Base-by-base conservation (phyloP, 306 rosid species). In the Dicorynia guianensis region DNA sequence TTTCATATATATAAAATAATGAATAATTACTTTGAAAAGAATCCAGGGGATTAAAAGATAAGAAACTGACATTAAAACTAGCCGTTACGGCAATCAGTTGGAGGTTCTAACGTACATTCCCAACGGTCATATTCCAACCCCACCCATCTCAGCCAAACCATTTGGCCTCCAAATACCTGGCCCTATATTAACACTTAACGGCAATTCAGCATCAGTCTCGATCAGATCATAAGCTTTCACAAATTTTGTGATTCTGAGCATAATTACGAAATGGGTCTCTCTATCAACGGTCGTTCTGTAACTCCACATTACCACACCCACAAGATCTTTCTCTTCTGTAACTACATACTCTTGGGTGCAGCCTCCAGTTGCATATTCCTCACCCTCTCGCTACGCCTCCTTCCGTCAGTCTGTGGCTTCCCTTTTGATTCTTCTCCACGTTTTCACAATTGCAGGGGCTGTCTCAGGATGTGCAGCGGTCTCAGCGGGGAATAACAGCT, bases 351-450 rank as follows among this genome's bases (percentile, higher is more conserved):
- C 7, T 72, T 91, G 14, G 98, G 97, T 17, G 96, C 98, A 20
- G 97, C 98, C 54, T 88, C 98, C 15, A 87, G 94, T 76, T 93
- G 98, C 89, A 91, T 93, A 69, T 93, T 93, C 87, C 97, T 93
- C 74, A 91, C 97, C 9, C 93, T 93, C 57, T 93, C 97, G 0
- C 96, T 93, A 30, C 89, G 98, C 17, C 87, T 91, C 70, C 4
- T 93, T 25, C 98, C 98, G 1, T 93, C 98, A 0, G 69, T 91
- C 0, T 85, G 97, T 1, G 98, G 97, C 71, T 86, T 88, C 88
- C 88, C 82, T 91, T 85, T 14, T 93, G 5, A 91, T 91, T 89
- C 90, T 93, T 53, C 98, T 93, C 74, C 97, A 93, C 50, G 19
- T 85, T 46, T 49, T 91, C 69, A 93, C 97, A 60, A 93, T 93